Base-by-base conservation (phyloP, 75 land plant genomes). In the Gnetum montanum region DNA sequence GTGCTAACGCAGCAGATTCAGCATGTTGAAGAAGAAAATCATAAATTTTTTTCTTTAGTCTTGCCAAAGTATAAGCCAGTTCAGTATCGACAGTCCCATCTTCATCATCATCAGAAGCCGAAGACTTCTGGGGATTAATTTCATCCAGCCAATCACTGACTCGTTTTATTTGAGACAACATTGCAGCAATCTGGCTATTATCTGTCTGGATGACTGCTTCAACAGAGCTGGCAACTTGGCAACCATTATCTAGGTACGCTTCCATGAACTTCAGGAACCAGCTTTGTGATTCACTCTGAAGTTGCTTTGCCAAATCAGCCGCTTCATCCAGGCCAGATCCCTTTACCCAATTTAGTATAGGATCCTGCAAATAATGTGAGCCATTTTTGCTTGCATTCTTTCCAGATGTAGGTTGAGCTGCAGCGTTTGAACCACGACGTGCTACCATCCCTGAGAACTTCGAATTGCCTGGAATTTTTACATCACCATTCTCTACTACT, bases 61-160 rank as follows among this genome's bases (percentile, higher is more conserved):
- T 72, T 20, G 73, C 83, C 27, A 88, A 57, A 28, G 83, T 81
- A 25, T 92, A 94, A 6, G 58, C 56, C 29, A 83, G 50, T 22
- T 84, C 60, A 8, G 33, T 16, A 38, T 22, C 55, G 12, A 26
- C 18, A 29, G 40, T 55, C 30, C 59, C 90, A 24, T 53, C 71
- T 19, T 67, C 69, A 7, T 64, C 82, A 7, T 64, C 82, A 33
- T 53, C 22, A 34, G 6, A 53, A 53, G 31, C 34, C 23, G 31
- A 26, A 53, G 22, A 13, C 58, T 74, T 72, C 31, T 48, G 47
- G n/a, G 70, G 46, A 8, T 72, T 65, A 11, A 81, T 77, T 43
- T 65, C 69, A 24, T 90, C 95, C 31, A 93, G 58, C 98, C 98
- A 93, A 52, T 82, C 95, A 57, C 88, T 88, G 34, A 93, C 90